A percentile compares a stretch with the other conserved stretches of the same genome.
Evolutionary conservation across 805 yeast genomes (phyloP).

Genomic region (Myxozyma melibiosi): DNA sequence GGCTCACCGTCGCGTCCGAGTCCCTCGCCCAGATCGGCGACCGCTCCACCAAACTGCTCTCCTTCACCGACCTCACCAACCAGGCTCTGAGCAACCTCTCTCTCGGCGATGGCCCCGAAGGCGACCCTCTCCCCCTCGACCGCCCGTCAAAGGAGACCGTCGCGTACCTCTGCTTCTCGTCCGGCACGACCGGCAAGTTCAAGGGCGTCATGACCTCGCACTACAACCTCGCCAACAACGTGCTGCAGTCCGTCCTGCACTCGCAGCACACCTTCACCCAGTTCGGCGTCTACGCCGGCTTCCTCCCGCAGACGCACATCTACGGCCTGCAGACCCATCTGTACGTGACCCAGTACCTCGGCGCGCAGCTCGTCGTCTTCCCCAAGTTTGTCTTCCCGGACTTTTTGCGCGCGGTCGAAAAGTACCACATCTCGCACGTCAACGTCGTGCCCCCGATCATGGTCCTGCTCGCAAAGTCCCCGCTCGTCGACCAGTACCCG

Average conservation of each 20-base stretch:
- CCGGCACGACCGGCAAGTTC: constrained; percentile 60
- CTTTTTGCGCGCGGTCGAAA: constrained; percentile 37
- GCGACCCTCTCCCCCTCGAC: constrained; percentile 16
- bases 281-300: constrained; percentile 41
- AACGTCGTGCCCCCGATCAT: constrained; percentile 49
- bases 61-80: not conserved
- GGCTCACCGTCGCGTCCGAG: constrained; percentile 4
- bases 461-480: constrained; percentile 51
- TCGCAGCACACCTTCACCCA: constrained; percentile 4
- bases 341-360: constrained; percentile 32
- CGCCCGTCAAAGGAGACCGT: constrained; percentile 14
- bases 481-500: constrained; percentile 48
- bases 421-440: constrained; percentile 45
- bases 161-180: constrained; percentile 39
- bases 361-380: constrained; percentile 21
- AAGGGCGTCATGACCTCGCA: constrained; percentile 75
- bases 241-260: constrained; percentile 28
- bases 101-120: constrained; percentile 5
- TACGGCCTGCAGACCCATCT: constrained; percentile 42
- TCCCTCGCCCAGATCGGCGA: not conserved
- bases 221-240: constrained; percentile 50
- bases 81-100: constrained; percentile 2
- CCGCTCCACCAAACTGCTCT: not conserved
- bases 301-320: constrained; percentile 42
- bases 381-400: constrained; percentile 42